Base-by-base conservation (phyloP, 2,329 filamentous ascomycete genomes). In the Stachybotrys chartarum region DNA sequence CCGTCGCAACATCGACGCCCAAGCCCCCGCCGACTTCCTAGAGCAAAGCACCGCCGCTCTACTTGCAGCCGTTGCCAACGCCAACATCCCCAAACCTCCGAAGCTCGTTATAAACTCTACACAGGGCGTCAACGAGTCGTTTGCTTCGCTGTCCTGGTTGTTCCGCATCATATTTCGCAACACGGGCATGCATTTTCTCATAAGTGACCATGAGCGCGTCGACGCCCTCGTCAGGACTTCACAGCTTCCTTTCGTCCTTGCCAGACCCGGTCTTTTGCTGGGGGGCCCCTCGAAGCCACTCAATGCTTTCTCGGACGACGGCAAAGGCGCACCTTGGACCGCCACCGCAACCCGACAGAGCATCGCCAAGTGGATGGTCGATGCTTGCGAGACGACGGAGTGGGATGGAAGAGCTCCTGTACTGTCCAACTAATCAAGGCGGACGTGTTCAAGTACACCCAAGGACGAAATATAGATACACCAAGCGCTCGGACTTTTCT, bases 91-190 rank as follows among this genome's bases (percentile, higher is more conserved):
- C 17, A n/a, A 32, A 16, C 8, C 24, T 0, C 52, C 58, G 50
- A 80, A 78, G 53, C 60, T 81, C 2, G 70, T 82, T 30, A 68
- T 79, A 51, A 73, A 83, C 65, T 78, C 75, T 12, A 74, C 77
- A 1, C 75, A 78, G 57, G 81, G 80, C 11, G 72, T 75, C 1
- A 78, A 75, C 0, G 64, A 70, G 32, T 81, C 78, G 5, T 76
- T 69, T 63, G 30, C 56, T 0, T 72, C 74, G 52, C 61, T 80
- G 56, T 65, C 72, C 48, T 72, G 68, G 39, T 64, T 74, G 1
- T 61, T 81, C 59, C 70, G 72, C 16, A 55, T 72, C 39, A 57
- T 81, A n/a, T 75, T 83, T 60, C 69, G 64, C 35, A 65, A 76
- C 11, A 74, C 70, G 42, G 75, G 76, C 56, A 79, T 81, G 74